Evolutionary conservation across 176 grass and related monocot species (phyloP), one percentile per base, ranked within the genome.

Genomic region (Cenchrus purpureus): DNA sequence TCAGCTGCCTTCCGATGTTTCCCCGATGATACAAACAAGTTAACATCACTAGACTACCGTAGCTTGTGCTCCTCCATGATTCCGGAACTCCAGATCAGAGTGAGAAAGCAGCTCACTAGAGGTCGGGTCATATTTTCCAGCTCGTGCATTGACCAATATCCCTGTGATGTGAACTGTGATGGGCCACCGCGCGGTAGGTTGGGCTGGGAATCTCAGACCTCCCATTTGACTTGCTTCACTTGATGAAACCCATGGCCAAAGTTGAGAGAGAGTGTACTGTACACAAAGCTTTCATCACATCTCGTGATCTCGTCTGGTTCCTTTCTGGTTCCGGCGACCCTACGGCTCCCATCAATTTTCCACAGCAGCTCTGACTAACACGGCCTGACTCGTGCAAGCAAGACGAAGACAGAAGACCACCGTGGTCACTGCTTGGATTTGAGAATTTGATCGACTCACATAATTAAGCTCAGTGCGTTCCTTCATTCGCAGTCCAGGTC

Each of bases 141-240:
- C 87, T 79, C 87, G 87, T 79, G 87, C 22, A 4, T 66, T 88
- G 75, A 88, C 86, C 44, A 31, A 34, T 45, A 44, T 16, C 65
- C 31, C 1, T 40, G 37, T 40, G 37, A 3, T 40, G 37, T 40
- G 37, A 40, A 40, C 37, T 40, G 25, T 12, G 71, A 74, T 44
- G 31, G 46, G 51, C 78, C 32, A 81, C 51, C 6, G 14, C 3
- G 14, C 10, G 31, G n/a, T 60, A 68, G 62, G 44, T 80, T 3
- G 14, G 9, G 13, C 19, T 52, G 19, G 11, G 71, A 73, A 76
- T 88, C 64, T 45, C 59, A 5, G 52, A 77, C 16, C 57, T 40
- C 22, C 58, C 20, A n/a, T 79, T 84, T 25, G 81, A 75, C 69
- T 58, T 32, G 25, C 4, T 45, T 42, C 10, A 12, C 71, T 22